Conservation (phyloP, 495 filamentous ascomycete genomes). For the Neurospora sp. region DNA sequence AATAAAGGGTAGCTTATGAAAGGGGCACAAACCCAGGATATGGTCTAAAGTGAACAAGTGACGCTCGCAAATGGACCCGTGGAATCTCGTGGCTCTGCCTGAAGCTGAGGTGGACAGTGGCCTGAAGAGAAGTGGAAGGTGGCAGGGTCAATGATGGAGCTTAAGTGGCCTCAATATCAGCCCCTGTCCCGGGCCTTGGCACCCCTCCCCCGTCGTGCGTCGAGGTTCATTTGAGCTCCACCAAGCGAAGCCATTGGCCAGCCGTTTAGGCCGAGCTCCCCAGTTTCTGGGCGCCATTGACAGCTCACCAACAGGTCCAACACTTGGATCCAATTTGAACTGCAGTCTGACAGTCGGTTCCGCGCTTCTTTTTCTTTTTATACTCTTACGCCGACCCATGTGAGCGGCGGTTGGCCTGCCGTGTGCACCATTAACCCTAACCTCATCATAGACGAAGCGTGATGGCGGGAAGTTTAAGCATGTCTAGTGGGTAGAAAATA, state of each 20-base stretch:
- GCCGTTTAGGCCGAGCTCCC: neutral
- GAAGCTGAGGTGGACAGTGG: neutral
- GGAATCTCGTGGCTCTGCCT: neutral
- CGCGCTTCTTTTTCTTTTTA: neutral
- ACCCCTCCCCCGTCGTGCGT: neutral
- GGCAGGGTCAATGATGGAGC: neutral
- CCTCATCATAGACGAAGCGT: neutral
- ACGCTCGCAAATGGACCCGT: neutral
- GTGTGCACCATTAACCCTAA: neutral
- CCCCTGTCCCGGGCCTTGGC: neutral
- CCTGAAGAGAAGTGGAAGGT: neutral
- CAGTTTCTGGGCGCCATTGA: neutral
- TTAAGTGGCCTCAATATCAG: neutral
- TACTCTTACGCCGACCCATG: neutral
- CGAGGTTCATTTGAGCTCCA: neutral
- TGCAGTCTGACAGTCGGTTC: neutral
- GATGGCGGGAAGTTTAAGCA: neutral
- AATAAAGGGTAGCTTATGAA: neutral
- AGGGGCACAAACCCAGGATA: neutral
- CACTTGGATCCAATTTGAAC: neutral
- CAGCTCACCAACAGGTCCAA: neutral
- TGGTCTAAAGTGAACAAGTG: neutral
- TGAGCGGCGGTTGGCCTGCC: neutral
- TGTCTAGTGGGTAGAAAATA: neutral
- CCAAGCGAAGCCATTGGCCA: neutral